These are phyloP conservation scores for Dendrobium huoshanense DNA, from an alignment of 106 monocot species.

Conservation along the genomic window DNA sequence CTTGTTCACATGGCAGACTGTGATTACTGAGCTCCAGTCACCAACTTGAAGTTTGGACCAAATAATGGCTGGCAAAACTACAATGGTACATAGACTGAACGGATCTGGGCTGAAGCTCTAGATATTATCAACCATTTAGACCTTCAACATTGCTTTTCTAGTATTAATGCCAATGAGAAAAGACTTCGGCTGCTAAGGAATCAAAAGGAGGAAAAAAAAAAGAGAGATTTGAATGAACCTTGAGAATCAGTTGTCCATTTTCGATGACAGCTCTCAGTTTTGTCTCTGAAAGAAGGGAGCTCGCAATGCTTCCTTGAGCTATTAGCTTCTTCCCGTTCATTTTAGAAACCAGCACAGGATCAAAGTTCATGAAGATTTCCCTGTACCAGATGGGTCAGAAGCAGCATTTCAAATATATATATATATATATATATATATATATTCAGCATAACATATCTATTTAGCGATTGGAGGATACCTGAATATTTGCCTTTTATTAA, in stretches of 20 bases:
- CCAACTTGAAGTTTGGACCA: background rate
- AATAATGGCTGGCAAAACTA: background rate
- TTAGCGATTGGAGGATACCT: constrained; percentile 6
- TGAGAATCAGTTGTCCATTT: constrained; percentile 13
- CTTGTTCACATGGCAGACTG: background rate
- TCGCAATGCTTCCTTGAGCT: constrained; percentile 16
- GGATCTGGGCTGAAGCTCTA: no score
- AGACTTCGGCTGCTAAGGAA: background rate
- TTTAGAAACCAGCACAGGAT: constrained; percentile 35
- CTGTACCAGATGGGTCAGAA: constrained; percentile 18
- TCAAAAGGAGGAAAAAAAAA: background rate
- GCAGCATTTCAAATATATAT: background rate
- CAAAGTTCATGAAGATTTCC: constrained; percentile 50
- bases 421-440: background rate
- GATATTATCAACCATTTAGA: no score
- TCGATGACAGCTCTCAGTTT: constrained; percentile 12
- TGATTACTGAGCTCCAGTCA: background rate
- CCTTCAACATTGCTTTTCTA: no score
- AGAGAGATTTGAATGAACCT: constrained; percentile 7
- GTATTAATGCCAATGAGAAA: no score
- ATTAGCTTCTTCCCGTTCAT: constrained; percentile 40
- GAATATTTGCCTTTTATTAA: constrained; percentile 21
- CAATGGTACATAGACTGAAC: no score
- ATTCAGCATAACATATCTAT: background rate
- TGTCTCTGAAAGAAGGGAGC: constrained; percentile 16